Evolutionary conservation across 2,329 filamentous ascomycete genomes (phyloP).

Genomic region (Scytalidium lignicola): DNA sequence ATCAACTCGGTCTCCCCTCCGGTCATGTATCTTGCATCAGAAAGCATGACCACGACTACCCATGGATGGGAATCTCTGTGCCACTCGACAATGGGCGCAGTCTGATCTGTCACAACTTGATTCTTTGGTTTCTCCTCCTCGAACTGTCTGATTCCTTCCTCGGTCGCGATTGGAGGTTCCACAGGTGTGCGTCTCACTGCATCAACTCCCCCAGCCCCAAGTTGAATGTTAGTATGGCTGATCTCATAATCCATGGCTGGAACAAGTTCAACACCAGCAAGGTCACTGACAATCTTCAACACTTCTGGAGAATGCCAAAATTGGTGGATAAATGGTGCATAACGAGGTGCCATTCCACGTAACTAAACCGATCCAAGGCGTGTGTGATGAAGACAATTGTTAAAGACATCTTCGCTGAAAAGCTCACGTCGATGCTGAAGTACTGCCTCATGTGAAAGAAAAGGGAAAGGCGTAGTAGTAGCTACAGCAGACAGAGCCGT

Average conservation of each 20-base stretch:
- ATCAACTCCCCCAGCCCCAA: slow-evolving; percentile 5
- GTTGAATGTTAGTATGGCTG: slow-evolving; percentile 42
- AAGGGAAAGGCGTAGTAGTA: slow-evolving; percentile 54
- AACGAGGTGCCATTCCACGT: slow-evolving; percentile 25
- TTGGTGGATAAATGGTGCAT: slow-evolving; percentile 28
- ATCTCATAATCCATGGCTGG: slow-evolving; percentile 51
- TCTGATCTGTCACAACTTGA: slow-evolving; percentile 36
- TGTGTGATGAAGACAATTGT: slow-evolving; percentile 11
- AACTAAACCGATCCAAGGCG: slow-evolving; percentile 23
- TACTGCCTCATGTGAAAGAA: slow-evolving; percentile 54
- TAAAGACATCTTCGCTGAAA: slow-evolving; percentile 1
- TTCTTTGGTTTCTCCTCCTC: slow-evolving; percentile 26
- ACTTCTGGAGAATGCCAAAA: slow-evolving; percentile 20
- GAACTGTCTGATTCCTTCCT: slow-evolving; percentile 24
- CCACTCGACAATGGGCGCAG: slow-evolving; percentile 54
- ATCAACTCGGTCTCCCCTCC: slow-evolving; percentile 53
- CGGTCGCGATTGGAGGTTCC: not conserved
- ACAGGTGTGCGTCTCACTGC: slow-evolving; percentile 1
- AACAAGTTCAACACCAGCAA: slow-evolving; percentile 51
- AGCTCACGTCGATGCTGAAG: slow-evolving; percentile 53
- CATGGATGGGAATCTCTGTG: slow-evolving; percentile 63
- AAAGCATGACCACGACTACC: slow-evolving; percentile 65
- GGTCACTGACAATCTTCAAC: slow-evolving; percentile 1
- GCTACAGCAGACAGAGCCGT: slow-evolving; percentile 54
- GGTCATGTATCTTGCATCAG: slow-evolving; percentile 56